Evolutionary conservation across 352 stramenopile species (phyloP).

Genomic region (Pythium vanterpoolii): DNA sequence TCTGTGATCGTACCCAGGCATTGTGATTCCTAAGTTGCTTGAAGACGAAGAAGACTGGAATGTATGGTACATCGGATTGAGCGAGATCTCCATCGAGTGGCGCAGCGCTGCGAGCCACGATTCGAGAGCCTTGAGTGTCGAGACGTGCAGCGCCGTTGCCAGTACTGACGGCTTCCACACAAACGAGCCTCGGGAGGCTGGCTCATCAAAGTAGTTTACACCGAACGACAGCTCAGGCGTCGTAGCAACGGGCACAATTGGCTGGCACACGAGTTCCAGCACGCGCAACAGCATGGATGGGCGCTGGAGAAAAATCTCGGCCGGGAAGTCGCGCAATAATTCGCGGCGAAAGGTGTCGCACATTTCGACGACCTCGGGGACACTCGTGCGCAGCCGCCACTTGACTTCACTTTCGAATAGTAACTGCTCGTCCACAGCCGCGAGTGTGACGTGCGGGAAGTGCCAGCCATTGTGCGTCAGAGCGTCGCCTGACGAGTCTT

Average conservation of each 20-base stretch:
- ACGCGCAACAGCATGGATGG: constrained; percentile 56
- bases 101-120: constrained; percentile 47
- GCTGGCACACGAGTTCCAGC: constrained; percentile 60
- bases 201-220: constrained; percentile 75
- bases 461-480: constrained; percentile 39
- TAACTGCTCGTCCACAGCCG: constrained; percentile 58
- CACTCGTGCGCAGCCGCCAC: constrained; percentile 42
- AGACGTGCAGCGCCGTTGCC: constrained; percentile 47
- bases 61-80: constrained; percentile 49
- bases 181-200: constrained; percentile 37
- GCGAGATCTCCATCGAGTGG: constrained; percentile 23
- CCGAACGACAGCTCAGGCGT: constrained; percentile 30
- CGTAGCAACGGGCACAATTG: constrained; percentile 35
- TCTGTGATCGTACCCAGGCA: constrained; percentile 3
- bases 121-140: constrained; percentile 61
- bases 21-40: not conserved
- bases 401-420: constrained; percentile 84
- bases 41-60: constrained; percentile 25
- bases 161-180: constrained; percentile 46
- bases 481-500: not conserved
- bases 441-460: constrained; percentile 50
- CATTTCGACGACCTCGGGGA: constrained; percentile 45
- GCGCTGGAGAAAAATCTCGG: constrained; percentile 66
- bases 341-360: constrained; percentile 49
- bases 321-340: constrained; percentile 63